Evolutionary conservation across 2,329 filamentous ascomycete genomes (phyloP).

Genomic region (Fusarium sp.): DNA sequence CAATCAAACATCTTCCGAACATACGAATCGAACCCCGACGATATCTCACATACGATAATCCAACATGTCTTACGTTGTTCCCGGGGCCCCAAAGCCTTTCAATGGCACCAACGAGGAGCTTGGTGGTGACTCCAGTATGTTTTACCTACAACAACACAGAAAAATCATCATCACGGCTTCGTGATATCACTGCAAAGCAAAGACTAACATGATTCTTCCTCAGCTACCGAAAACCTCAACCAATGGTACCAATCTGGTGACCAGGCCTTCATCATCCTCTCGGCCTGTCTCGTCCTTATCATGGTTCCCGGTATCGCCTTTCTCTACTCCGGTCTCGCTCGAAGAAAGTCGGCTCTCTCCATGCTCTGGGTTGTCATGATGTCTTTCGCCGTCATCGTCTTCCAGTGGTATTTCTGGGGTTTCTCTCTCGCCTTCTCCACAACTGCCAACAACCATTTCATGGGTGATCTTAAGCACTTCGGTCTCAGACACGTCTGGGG

Average conservation of each 20-base stretch:
- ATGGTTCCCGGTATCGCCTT: slow-evolving; percentile 98
- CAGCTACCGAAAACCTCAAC: slow-evolving; percentile 89
- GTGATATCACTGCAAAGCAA: not conserved
- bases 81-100: slow-evolving; percentile 69
- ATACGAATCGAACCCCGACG: slow-evolving; percentile 26
- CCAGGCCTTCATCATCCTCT: slow-evolving; percentile 91
- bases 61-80: slow-evolving; percentile 70
- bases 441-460: slow-evolving; percentile 86
- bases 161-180: not conserved
- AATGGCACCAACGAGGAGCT: slow-evolving; percentile 73
- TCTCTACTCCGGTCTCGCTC: slow-evolving; percentile 96
- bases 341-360: slow-evolving; percentile 95
- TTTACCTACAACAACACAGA: slow-evolving; percentile 2
- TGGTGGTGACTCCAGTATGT: slow-evolving; percentile 84
- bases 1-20: slow-evolving; percentile 7
- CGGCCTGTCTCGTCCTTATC: slow-evolving; percentile 91
- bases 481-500: slow-evolving; percentile 88
- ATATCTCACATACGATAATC: slow-evolving; percentile 13
- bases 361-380: slow-evolving; percentile 99
- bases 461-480: slow-evolving; percentile 90
- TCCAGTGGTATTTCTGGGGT: slow-evolving; percentile 99
- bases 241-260: slow-evolving; percentile 95
- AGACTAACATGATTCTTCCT: slow-evolving; percentile 10
- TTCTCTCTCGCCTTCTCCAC: slow-evolving; percentile 94
- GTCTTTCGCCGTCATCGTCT: slow-evolving; percentile 88